Conservation (phyloP, 805 yeast species). For the Candida chauliodis region DNA sequence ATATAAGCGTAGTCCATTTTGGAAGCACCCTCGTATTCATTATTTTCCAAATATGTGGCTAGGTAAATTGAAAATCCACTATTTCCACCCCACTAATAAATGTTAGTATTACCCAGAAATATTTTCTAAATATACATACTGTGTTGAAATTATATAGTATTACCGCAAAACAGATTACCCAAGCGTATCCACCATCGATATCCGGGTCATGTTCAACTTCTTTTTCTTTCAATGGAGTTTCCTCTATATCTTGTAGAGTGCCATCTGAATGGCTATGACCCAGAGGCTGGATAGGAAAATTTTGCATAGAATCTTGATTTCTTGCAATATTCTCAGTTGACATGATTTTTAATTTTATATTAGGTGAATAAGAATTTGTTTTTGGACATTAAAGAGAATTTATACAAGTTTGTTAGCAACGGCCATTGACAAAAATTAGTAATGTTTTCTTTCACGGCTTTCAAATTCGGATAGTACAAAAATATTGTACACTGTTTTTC, state of each 20-base stretch:
- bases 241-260: slow-evolving; percentile 1
- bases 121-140: neutral
- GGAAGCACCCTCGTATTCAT: slow-evolving; percentile 51
- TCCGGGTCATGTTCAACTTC: slow-evolving; percentile 1
- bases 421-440: too few species aligned
- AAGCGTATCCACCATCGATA: slow-evolving; percentile 64
- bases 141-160: slow-evolving; percentile 52
- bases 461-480: too few species aligned
- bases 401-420: too few species aligned
- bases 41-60: slow-evolving; percentile 49
- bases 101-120: neutral
- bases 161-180: slow-evolving; percentile 56
- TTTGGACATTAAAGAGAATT: too few species aligned
- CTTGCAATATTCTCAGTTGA: too few species aligned
- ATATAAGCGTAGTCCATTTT: slow-evolving; percentile 60
- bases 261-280: neutral
- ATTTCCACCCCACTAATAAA: slow-evolving; percentile 61
- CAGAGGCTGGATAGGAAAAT: slow-evolving; percentile 2
- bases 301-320: too few species aligned
- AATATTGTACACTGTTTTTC: too few species aligned
- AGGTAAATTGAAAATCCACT: slow-evolving; percentile 63
- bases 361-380: too few species aligned
- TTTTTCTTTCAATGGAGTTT: slow-evolving; percentile 1
- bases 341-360: too few species aligned
- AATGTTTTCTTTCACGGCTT: too few species aligned